Base-by-base conservation (phyloP, 768 basidiomycete genomes). In the Pleurotus pulmonarius region DNA sequence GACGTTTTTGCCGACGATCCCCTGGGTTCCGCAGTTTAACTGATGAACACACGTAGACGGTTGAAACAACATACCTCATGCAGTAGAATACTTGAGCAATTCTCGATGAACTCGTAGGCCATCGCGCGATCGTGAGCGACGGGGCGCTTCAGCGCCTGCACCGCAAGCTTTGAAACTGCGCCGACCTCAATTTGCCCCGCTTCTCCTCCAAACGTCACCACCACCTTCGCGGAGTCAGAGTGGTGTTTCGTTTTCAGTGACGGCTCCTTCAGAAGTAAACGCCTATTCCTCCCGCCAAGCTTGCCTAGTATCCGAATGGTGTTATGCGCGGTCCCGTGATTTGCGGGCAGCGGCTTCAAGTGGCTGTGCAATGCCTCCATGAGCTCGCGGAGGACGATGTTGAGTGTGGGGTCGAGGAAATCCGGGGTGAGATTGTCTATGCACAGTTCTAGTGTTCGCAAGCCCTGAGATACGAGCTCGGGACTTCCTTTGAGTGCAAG, bases 341-440 rank as follows among this genome's bases (percentile, higher is more conserved):
- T 90, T 7, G 86, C 85, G 5, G 97, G 97, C 8, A 93, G 72
- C 0, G 97, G 97, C 65, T 89, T 92, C 47, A 99, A 75, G 64
- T 95, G 89, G 61, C 84, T 87, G 70, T 96, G 93, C 20, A 99
- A 79, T 0, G 94, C 96, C 59, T 90, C 90, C 92, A 94, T 98
- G 56, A 99, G 75, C 60, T 98, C 94, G 46, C 94, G 81, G 43
- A 97, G 79, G 44, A 98, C 94, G 0, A 91, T 92, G 59, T 86
- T 92, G 60, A 98, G 83, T 2, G 94, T 95, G 3, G 97, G 97
- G 64, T 98, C 96, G 25, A 99, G 81, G 75, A 98, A 98, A 71
- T 98, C 97, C 2, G 94, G 93, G 0, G 94, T 97, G 24, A 99
- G 81, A 67, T 98, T 99, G 75, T 99, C 97, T 65, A 98, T 96